Evolutionary conservation across 371 early-diverging fungal species (phyloP), one percentile per base, ranked within the genome.

Genomic region (Mucor circinelloides): DNA sequence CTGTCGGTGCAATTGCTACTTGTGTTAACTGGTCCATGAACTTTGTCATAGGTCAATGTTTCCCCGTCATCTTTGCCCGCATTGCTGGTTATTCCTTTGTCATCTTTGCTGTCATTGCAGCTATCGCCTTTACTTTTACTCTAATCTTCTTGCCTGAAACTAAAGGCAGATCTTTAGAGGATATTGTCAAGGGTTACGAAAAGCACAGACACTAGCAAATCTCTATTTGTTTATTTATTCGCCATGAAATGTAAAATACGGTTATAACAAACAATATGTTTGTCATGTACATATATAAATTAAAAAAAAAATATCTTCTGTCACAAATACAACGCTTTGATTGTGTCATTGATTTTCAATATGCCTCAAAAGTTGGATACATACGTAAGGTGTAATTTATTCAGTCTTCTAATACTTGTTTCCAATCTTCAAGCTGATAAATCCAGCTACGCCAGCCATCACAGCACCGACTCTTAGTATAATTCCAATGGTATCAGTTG

Each of bases 121-220:
- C 67, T 4, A 28, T 71, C 3, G 68, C 78, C 27, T 66, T 71
- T 50, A n/a, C 76, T 0, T 69, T 78, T 42, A 78, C 78, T 6
- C 63, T 54, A 0, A 34, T 85, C 64, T 85, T 80, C 54, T 83
- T 96, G 5, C 93, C 94, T n/a, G 96, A 96, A 81, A 95, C 94
- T 13, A 88, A 86, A 71, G 90, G 88, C 28, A 72, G 83, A 10
- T 78, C 89, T 13, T 69, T 90, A 12, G 93, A 93, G 73, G 80
- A 85, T n/a, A 84, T 91, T 17, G 73, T 76, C 3, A 30, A n/a
- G 13, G 31, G 55, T 4, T 31, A 28, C 30, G 55, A 55, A 27
- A 27, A 31, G 17, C 55, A 55, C 17, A 30, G 31, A 55, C n/a
- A 2, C 17, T 31, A 19, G n/a, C n/a, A 55, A 13, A 17, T 46